Evolutionary conservation across 176 grass and related monocot species (phyloP).

Genomic region (Tuctoria greenei): DNA sequence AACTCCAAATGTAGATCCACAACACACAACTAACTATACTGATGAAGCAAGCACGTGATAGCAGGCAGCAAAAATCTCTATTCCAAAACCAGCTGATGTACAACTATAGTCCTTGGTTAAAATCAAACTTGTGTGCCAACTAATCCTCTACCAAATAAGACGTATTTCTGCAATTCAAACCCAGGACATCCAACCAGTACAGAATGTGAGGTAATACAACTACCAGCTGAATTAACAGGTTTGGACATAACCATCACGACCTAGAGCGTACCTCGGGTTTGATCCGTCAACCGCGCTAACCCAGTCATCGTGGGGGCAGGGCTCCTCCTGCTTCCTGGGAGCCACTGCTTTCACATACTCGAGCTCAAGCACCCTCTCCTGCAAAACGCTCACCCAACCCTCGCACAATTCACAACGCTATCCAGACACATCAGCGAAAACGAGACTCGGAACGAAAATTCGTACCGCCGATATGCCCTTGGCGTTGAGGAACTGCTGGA

Average conservation of each 20-base stretch:
- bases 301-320: conserved; percentile 91
- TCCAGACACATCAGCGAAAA: background rate
- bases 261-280: conserved; percentile 54
- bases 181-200: background rate
- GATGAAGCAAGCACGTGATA: no score
- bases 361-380: conserved; percentile 95
- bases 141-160: background rate
- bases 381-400: conserved; percentile 26
- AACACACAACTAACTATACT: background rate
- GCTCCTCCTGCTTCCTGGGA: conserved; percentile 74
- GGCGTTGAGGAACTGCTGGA: conserved; percentile 74
- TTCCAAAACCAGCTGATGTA: background rate
- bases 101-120: background rate
- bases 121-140: background rate
- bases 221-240: background rate
- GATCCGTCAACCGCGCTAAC: conserved; percentile 88
- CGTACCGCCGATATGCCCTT: conserved; percentile 89
- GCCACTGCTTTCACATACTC: conserved; percentile 79
- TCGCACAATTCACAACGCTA: background rate
- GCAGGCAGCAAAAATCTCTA: no score
- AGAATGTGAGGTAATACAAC: background rate
- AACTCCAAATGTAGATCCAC: background rate
- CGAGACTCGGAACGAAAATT: background rate
- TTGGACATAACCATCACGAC: background rate
- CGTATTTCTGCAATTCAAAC: background rate